These are phyloP conservation scores for Venturia aucupariae DNA, from an alignment of 2,329 filamentous ascomycete genomes.

Conservation along the genomic window DNA sequence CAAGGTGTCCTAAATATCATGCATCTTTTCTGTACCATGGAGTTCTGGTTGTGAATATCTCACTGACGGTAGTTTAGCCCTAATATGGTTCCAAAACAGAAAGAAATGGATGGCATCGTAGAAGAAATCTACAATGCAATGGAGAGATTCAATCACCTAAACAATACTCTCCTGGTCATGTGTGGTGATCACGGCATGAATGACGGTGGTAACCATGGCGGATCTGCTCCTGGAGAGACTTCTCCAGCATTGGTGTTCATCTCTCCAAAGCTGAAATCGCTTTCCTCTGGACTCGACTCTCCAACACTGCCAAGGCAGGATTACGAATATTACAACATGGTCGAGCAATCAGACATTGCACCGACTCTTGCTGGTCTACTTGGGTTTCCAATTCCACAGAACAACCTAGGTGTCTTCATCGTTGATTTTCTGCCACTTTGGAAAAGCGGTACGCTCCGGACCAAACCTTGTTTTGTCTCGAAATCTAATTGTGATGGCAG, in stretches of 20 bases:
- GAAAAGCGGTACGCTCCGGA: constrained; percentile 45
- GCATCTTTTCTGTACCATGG: background rate
- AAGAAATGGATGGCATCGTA: constrained; percentile 85
- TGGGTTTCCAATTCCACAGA: constrained; percentile 78
- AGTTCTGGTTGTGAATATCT: background rate
- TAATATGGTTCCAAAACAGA: constrained; percentile 88
- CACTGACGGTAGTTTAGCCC: constrained; percentile 42
- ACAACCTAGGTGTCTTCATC: constrained; percentile 84
- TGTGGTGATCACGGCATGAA: constrained; percentile 99
- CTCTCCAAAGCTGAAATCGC: constrained; percentile 64
- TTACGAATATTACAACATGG: constrained; percentile 71
- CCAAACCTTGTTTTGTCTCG: background rate
- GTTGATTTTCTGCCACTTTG: constrained; percentile 70
- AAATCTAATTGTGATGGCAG: constrained; percentile 20
- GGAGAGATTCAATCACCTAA: constrained; percentile 57
- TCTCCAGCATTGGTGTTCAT: constrained; percentile 87
- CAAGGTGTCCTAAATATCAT: background rate
- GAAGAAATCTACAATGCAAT: constrained; percentile 68
- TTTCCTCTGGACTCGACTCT: constrained; percentile 37
- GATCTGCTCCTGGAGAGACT: constrained; percentile 87
- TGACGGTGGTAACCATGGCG: constrained; percentile 92
- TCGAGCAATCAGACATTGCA: constrained; percentile 93
- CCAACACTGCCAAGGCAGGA: constrained; percentile 56
- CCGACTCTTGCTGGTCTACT: constrained; percentile 81
- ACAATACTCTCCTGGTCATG: constrained; percentile 72